Conservation (phyloP, 2,329 filamentous ascomycete genomes). For the Madurella fahalii region DNA sequence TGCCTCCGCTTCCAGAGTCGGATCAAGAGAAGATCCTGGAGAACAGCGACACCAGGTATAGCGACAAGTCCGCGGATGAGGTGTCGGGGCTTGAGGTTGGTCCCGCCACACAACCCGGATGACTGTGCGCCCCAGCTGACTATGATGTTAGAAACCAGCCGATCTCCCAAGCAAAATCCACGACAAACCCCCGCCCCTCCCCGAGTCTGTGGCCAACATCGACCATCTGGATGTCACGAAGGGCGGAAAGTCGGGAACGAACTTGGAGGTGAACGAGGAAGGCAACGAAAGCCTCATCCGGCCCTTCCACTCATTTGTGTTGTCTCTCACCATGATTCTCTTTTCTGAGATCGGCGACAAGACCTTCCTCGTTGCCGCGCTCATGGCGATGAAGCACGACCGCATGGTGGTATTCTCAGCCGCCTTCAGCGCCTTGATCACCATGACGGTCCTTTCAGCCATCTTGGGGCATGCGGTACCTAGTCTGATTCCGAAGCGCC, state of each 20-base stretch:
- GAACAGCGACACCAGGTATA: conserved; percentile 37
- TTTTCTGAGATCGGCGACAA: conserved; percentile 98
- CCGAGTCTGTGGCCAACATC: conserved; percentile 60
- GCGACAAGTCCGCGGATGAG: conserved; percentile 37
- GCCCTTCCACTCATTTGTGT: conserved; percentile 80
- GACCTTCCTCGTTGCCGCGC: conserved; percentile 91
- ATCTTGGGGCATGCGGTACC: conserved; percentile 90
- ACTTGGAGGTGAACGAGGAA: conserved; percentile 36
- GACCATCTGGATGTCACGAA: conserved; percentile 55
- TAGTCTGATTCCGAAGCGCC: conserved; percentile 79
- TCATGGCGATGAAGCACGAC: conserved; percentile 99
- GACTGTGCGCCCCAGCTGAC: conserved; percentile 7
- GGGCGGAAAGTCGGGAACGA: conserved; percentile 32
- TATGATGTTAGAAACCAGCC: conserved; percentile 62
- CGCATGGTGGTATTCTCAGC: conserved; percentile 90
- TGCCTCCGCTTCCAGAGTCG: conserved; percentile 73
- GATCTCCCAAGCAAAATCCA: conserved; percentile 76
- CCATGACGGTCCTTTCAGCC: conserved; percentile 94
- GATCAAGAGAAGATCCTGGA: conserved; percentile 65
- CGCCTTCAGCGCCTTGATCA: conserved; percentile 83
- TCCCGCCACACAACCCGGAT: background rate
- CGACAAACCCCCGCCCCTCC: conserved; percentile 67
- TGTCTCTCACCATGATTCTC: conserved; percentile 95
- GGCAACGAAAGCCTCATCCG: conserved; percentile 62
- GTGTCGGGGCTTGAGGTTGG: conserved; percentile 56